Base-by-base conservation (phyloP, 2,329 filamentous ascomycete genomes). In the Colletotrichum agaves region DNA sequence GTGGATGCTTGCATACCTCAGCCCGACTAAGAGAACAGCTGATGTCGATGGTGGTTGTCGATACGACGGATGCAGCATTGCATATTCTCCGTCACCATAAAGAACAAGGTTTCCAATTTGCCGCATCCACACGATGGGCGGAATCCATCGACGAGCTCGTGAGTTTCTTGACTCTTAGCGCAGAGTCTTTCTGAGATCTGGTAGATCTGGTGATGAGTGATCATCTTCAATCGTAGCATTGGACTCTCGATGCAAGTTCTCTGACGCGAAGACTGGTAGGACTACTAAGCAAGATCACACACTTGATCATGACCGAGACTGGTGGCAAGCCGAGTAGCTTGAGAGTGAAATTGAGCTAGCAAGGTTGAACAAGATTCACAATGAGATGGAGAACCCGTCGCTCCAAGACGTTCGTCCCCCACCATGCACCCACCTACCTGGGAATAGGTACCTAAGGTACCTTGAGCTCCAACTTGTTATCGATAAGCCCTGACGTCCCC, bases 401-500 rank as follows among this genome's bases (percentile, higher is more conserved):
- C 23, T 27, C 23, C 23, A 27, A 27, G 23, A 5, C 23, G 1
- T 27, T 63, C 60, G 60, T 59, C 60, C 60, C 64, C 60, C 60
- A 67, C 64, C 60, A 59, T 13, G 7, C n/a, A 13, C 35, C 37
- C 19, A 17, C 35, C 35, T 2, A 44, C 37, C 52, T 4, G n/a
- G 52, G 44, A 57, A 27, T 27, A 27, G 21, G 21, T 23, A 23
- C 3, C 4, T 23, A 23, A 23, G 23, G 23, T 27, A 27, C 23
- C 23, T 27, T 50, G 37, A 62, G 58, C 58, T 62, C 37, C 37
- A n/a, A 10, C 7, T n/a, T 15, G 50, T 63, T 67, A 67, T 67
- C 63, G 63, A 67, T 67, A 67, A 47, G 43, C 19, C 15, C 52
- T 49, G 43, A 62, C 59, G 59, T 57, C 44, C 61, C 58, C 35